phyloP scores from a whole-genome alignment of 768 basidiomycete genomes.

The Tubosaeta sp. region DNA sequence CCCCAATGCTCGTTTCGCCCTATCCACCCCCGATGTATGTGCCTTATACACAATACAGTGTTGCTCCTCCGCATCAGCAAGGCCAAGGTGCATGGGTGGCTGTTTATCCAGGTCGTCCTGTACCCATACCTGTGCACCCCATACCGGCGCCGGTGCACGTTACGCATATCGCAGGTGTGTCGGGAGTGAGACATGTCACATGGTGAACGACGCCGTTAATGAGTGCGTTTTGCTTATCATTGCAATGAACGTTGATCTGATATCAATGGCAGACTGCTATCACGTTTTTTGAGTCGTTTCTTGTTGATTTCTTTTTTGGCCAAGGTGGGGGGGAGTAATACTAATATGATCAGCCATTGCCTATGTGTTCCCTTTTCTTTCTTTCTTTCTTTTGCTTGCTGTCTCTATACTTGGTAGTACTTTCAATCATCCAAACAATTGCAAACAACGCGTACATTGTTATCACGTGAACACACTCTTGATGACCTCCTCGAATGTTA shows the following conservation, averaged over 20 bases:
- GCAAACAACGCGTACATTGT: slow-evolving; percentile 14
- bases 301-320: slow-evolving; percentile 15
- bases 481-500: background rate
- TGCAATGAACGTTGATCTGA: background rate
- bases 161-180: slow-evolving; percentile 16
- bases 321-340: slow-evolving; percentile 10
- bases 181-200: slow-evolving; percentile 24
- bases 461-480: slow-evolving; percentile 8
- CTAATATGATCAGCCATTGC: slow-evolving; percentile 14
- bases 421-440: slow-evolving; percentile 1
- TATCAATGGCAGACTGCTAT: too few relatives aligned
- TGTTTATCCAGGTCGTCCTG: slow-evolving; percentile 17
- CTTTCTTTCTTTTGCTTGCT: background rate
- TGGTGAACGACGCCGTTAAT: slow-evolving; percentile 17
- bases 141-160: slow-evolving; percentile 5
- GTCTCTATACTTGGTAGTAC: background rate
- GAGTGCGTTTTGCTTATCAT: slow-evolving; percentile 1
- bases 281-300: slow-evolving; percentile 5
- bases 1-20: slow-evolving; percentile 12
- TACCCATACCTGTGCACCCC: slow-evolving; percentile 15
- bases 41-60: slow-evolving; percentile 19
- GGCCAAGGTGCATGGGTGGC: slow-evolving; percentile 23
- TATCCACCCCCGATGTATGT: slow-evolving; percentile 21
- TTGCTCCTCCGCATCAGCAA: slow-evolving; percentile 12
- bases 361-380: slow-evolving; percentile 3